These are phyloP conservation scores for Vickermania ingenoplastis DNA, from an alignment of 208 protist species.

Conservation along the genomic window DNA sequence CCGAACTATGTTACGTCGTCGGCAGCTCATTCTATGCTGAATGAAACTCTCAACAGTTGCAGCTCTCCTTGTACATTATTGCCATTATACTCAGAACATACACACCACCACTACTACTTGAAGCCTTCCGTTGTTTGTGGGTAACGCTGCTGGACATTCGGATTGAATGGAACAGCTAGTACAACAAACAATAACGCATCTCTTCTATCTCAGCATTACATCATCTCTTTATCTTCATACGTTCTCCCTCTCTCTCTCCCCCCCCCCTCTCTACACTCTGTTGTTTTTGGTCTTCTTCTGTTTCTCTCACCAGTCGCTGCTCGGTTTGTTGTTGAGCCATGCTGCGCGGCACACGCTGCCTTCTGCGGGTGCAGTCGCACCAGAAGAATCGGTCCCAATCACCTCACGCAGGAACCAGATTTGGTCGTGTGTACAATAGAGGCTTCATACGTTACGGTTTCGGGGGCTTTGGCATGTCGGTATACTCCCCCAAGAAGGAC, in stretches of 20 bases:
- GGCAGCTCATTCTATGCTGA: too few relatives aligned
- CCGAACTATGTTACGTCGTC: too few relatives aligned
- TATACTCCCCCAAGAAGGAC: conserved; percentile 81
- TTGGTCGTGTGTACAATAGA: conserved; percentile 81
- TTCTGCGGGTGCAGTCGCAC: conserved; percentile 75
- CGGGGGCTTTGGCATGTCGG: conserved; percentile 83
- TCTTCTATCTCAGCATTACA: neutral
- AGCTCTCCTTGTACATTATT: too few relatives aligned
- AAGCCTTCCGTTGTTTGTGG: too few relatives aligned
- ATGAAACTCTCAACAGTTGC: too few relatives aligned
- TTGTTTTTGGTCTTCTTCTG: conserved; percentile 2
- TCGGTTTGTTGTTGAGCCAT: conserved; percentile 21
- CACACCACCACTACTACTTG: too few relatives aligned
- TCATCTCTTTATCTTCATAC: neutral
- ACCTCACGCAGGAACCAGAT: conserved; percentile 77
- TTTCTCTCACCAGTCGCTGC: conserved; percentile 2
- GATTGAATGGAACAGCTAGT: neutral
- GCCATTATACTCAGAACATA: too few relatives aligned
- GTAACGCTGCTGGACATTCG: too few relatives aligned
- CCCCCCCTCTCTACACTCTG: too few relatives aligned
- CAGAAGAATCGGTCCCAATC: conserved; percentile 75
- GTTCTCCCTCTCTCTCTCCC: neutral
- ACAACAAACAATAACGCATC: neutral
- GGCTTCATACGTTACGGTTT: conserved; percentile 84
- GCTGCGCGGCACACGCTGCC: conserved; percentile 42